Conservation (phyloP, 2,329 filamentous ascomycete genomes). For the Aspergillus brunneoviolaceus region DNA sequence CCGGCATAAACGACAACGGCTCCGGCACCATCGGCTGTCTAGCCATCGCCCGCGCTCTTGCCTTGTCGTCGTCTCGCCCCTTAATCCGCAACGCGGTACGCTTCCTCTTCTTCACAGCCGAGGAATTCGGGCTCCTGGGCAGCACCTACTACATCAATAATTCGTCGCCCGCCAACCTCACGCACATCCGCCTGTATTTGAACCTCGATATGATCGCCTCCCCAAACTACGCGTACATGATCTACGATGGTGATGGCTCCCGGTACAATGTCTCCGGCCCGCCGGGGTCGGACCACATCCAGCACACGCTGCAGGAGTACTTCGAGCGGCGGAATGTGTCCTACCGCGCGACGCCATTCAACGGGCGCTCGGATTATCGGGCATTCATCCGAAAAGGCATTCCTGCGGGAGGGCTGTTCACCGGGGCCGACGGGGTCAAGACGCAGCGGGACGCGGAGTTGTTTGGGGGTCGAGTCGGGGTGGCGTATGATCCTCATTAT, state of each 20-base stretch:
- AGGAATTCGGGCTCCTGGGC: slow-evolving; percentile 64
- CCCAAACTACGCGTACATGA: slow-evolving; percentile 58
- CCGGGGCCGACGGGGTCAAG: slow-evolving; percentile 75
- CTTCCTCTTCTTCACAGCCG: slow-evolving; percentile 65
- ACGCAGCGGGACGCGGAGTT: slow-evolving; percentile 62
- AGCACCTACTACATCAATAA: slow-evolving; percentile 57
- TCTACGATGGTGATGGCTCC: slow-evolving; percentile 51
- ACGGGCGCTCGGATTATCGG: slow-evolving; percentile 77
- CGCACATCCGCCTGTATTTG: slow-evolving; percentile 65
- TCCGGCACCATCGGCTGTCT: slow-evolving; percentile 64
- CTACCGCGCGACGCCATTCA: slow-evolving; percentile 71
- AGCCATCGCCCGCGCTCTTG: slow-evolving; percentile 60
- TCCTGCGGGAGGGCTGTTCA: slow-evolving; percentile 72
- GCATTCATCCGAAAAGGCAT: slow-evolving; percentile 73
- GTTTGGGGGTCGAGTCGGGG: slow-evolving; percentile 69
- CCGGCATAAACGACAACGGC: slow-evolving; percentile 77
- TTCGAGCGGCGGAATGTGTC: slow-evolving; percentile 62
- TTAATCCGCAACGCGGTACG: slow-evolving; percentile 68
- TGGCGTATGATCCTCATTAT: slow-evolving; percentile 58
- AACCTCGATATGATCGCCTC: slow-evolving; percentile 72
- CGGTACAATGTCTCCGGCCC: slow-evolving; percentile 56
- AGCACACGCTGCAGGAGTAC: slow-evolving; percentile 67
- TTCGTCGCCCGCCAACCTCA: slow-evolving; percentile 50
- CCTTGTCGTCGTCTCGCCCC: slow-evolving; percentile 46
- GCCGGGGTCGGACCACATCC: slow-evolving; percentile 66